These are phyloP conservation scores for Geotrichum citri-aurantii DNA, from an alignment of 1,139 yeast genomes.

Conservation along the genomic window DNA sequence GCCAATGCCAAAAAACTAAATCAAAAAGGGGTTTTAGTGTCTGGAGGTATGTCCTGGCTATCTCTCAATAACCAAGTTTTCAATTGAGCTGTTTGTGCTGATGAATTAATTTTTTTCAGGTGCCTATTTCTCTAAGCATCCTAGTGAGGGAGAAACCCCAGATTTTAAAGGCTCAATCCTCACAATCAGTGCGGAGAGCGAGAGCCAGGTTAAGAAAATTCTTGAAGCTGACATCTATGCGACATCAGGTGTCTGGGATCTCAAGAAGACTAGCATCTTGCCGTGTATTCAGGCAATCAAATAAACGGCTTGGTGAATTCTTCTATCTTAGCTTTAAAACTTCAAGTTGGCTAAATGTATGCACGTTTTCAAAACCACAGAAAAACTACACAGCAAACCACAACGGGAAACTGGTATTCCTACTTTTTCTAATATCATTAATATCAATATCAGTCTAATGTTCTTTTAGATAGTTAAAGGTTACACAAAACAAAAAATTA, in stretches of 20 bases:
- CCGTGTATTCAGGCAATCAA: slow-evolving; percentile 35
- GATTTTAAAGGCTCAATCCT: slow-evolving; percentile 67
- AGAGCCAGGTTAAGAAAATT: slow-evolving; percentile 57
- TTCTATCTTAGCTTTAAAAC: not conserved
- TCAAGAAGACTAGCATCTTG: slow-evolving; percentile 53
- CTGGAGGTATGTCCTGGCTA: slow-evolving; percentile 59
- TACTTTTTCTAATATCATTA: not conserved
- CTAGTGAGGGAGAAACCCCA: slow-evolving; percentile 41
- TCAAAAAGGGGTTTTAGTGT: slow-evolving; percentile 50
- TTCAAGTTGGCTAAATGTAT: not conserved
- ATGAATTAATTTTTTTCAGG: slow-evolving; percentile 38
- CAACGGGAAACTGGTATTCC: not conserved
- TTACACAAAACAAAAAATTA: no score
- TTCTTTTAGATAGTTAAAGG: no score
- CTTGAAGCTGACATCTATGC: slow-evolving; percentile 61
- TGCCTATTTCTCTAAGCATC: slow-evolving; percentile 36
- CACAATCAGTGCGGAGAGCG: slow-evolving; percentile 56
- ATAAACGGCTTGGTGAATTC: not conserved
- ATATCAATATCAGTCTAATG: no score
- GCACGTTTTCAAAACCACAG: not conserved
- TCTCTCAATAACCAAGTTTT: slow-evolving; percentile 27
- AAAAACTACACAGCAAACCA: no score
- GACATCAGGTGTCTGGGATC: slow-evolving; percentile 69
- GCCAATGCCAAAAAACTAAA: slow-evolving; percentile 49
- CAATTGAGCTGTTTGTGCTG: slow-evolving; percentile 45